Conservation (phyloP, 495 filamentous ascomycete genomes). For the Lindgomyces ingoldianus region DNA sequence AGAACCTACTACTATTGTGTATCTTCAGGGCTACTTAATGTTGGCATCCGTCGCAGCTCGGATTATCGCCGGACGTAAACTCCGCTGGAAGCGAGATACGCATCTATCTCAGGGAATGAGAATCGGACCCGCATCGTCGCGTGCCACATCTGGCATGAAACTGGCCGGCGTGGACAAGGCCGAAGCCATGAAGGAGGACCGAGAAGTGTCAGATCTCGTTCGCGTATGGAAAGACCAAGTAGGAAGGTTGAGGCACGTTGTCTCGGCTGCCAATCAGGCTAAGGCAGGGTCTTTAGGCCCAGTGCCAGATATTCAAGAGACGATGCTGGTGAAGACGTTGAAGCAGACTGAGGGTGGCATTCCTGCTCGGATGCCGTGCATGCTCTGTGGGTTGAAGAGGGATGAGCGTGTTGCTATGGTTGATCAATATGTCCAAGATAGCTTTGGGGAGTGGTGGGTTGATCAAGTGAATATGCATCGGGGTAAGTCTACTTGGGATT, state of each 20-base stretch:
- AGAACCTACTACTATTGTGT: conserved; percentile 55
- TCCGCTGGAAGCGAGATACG: conserved; percentile 87
- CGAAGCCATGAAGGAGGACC: conserved; percentile 79
- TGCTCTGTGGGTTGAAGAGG: conserved; percentile 82
- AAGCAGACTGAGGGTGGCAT: conserved; percentile 61
- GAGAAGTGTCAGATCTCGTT: conserved; percentile 79
- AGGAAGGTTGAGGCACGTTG: conserved; percentile 62
- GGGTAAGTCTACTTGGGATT: conserved; percentile 20
- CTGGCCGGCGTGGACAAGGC: conserved; percentile 76
- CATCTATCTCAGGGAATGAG: conserved; percentile 85
- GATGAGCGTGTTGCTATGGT: conserved; percentile 77
- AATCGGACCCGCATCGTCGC: conserved; percentile 68
- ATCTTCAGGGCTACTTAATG: conserved; percentile 50
- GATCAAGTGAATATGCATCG: conserved; percentile 69
- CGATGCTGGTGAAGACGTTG: conserved; percentile 59
- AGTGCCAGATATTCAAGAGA: conserved; percentile 70
- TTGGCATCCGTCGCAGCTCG: conserved; percentile 66
- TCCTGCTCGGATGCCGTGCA: conserved; percentile 74
- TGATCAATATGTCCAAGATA: conserved; percentile 79
- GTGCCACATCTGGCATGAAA: conserved; percentile 74
- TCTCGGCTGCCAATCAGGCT: conserved; percentile 53
- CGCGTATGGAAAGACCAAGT: conserved; percentile 68
- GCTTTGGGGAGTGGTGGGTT: conserved; percentile 94
- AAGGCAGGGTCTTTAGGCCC: conserved; percentile 34
- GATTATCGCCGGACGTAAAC: conserved; percentile 80